Conservation (phyloP, 2,329 filamentous ascomycete genomes). For the Lachnellula arida region DNA sequence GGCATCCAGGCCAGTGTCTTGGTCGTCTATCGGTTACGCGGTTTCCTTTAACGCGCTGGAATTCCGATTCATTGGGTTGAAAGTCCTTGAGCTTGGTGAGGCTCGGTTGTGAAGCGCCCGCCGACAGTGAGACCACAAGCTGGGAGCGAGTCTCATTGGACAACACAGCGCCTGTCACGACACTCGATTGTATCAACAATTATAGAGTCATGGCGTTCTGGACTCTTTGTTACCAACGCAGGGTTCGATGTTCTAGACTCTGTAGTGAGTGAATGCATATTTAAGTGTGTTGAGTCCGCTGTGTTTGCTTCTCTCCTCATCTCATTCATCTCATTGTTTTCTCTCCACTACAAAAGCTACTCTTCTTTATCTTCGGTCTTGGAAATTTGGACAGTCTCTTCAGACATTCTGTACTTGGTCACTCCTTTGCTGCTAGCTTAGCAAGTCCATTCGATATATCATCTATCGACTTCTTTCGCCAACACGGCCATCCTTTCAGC, state of each 20-base stretch:
- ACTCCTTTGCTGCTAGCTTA: conserved; percentile 28
- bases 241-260: conserved; percentile 15
- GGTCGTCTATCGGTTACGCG: conserved; percentile 17
- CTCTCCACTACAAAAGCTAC: conserved; percentile 23
- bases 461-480: conserved; percentile 8
- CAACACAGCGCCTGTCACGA: conserved; percentile 28
- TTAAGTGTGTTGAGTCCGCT: conserved; percentile 26
- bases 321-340: conserved; percentile 23
- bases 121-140: conserved; percentile 11
- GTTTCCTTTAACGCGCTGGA: conserved; percentile 24
- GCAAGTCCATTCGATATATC: conserved; percentile 16
- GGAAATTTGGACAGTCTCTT: conserved; percentile 27
- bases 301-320: conserved; percentile 20
- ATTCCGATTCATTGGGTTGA: conserved; percentile 15
- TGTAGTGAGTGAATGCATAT: conserved; percentile 21
- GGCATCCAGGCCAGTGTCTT: conserved; percentile 14
- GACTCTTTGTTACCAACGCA: conserved; percentile 11
- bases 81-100: conserved; percentile 8
- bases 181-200: conserved; percentile 30
- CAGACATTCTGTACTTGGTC: conserved; percentile 17
- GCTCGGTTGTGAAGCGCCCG: conserved; percentile 26
- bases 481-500: conserved; percentile 8
- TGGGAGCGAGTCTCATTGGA: conserved; percentile 25
- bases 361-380: conserved; percentile 13
- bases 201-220: conserved; percentile 25